Evolutionary conservation across 2,329 filamentous ascomycete species (phyloP).

Genomic region (Claviceps pazoutovae): DNA sequence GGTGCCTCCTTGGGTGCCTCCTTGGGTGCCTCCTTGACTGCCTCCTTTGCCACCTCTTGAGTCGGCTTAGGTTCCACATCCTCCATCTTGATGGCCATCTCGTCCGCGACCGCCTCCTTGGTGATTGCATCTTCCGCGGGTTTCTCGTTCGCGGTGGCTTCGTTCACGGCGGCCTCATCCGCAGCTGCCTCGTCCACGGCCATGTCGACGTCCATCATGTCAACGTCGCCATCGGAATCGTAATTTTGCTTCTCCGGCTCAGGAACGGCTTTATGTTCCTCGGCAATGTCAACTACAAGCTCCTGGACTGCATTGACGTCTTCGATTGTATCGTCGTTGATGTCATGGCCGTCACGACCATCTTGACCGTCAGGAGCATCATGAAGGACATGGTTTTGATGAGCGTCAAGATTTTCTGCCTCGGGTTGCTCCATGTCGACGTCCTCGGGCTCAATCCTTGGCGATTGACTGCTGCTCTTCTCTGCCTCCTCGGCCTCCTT

Average conservation of each 20-base stretch:
- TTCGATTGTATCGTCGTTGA: constrained; percentile 29
- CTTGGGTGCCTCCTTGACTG: no score
- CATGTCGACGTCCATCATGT: constrained; percentile 30
- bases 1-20: no score
- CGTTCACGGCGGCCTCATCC: no score
- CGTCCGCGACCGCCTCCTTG: constrained; percentile 9
- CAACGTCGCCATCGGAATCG: constrained; percentile 36
- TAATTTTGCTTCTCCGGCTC: constrained; percentile 17
- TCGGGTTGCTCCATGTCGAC: constrained; percentile 14
- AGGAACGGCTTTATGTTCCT: constrained; percentile 7
- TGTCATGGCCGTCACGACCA: constrained; percentile 14
- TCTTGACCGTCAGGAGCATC: no score
- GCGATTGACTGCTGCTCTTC: constrained; percentile 25
- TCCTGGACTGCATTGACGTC: constrained; percentile 23
- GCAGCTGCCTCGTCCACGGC: constrained; percentile 14
- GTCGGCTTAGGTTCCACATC: constrained; percentile 22
- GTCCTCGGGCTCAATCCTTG: constrained; percentile 19
- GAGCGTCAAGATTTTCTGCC: constrained; percentile 10
- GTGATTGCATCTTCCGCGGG: no score
- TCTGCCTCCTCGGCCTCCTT: constrained; percentile 26
- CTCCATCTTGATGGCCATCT: constrained; percentile 26
- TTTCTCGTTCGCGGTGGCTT: no score
- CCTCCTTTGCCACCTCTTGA: constrained; percentile 17
- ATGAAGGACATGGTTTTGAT: no score
- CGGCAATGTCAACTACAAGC: constrained; percentile 13